phyloP scores from a whole-genome alignment of 441 rosid species.

The Erodium trifolium region DNA sequence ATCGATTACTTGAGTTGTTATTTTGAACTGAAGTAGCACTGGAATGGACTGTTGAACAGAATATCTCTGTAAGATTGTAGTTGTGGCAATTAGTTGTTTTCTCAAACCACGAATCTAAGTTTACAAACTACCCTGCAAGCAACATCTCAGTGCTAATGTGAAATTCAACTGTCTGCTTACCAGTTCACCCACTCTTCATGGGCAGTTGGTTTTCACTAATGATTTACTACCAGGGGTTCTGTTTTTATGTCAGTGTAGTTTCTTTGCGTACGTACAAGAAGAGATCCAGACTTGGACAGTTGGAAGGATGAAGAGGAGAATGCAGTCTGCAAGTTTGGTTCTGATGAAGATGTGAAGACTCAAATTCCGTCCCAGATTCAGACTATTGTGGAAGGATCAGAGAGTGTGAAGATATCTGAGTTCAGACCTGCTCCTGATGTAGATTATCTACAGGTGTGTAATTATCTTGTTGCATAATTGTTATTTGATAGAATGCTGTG shows the following conservation, averaged over 20 bases:
- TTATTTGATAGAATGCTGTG: background rate
- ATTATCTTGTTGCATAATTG: conserved; percentile 9
- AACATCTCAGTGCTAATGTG: background rate
- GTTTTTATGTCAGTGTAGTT: conserved; percentile 78
- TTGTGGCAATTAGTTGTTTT: background rate
- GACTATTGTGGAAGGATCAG: conserved; percentile 66
- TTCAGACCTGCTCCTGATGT: conserved; percentile 68
- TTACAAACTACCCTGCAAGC: background rate
- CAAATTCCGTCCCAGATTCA: conserved; percentile 64
- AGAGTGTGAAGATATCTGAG: conserved; percentile 49
- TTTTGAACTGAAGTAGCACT: background rate
- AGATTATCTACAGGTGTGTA: conserved; percentile 74
- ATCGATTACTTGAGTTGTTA: background rate
- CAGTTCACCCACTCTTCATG: conserved; percentile 19
- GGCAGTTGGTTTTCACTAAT: conserved; percentile 61
- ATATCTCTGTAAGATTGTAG: background rate
- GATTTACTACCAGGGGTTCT: conserved; percentile 68
- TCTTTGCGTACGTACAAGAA: conserved; percentile 49
- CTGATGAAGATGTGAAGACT: conserved; percentile 48
- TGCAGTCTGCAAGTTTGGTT: conserved; percentile 34
- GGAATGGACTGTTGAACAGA: background rate
- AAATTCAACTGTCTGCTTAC: background rate
- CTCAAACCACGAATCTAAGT: background rate
- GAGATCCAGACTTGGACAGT: conserved; percentile 33
- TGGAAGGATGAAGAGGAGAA: conserved; percentile 38